Evolutionary conservation across 1,284 basidiomycete genomes (phyloP), one percentile per base, ranked within the genome.

Genomic region (Wolfiporia cocos): DNA sequence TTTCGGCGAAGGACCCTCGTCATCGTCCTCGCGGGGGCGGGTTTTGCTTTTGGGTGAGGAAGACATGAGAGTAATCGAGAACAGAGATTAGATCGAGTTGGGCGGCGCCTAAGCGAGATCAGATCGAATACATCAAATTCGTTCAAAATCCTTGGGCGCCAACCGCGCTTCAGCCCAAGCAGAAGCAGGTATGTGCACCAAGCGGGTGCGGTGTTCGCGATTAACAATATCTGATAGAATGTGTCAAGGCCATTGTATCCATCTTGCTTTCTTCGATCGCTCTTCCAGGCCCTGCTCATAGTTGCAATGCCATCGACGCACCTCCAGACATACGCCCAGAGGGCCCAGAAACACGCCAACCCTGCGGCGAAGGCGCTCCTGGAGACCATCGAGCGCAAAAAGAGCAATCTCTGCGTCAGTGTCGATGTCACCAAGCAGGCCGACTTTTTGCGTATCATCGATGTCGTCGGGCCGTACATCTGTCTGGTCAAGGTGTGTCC

Each of bases 391-490:
- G 86, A 83, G 48, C 74, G 86, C 52, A 99, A 99, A 65, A 73
- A 86, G 59, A 79, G 89, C 20, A 99, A 99, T 63, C 78, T 99
- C 17, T 92, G 91, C 42, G 91, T 99, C 48, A 93, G 90, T 53
- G 92, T 99, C 21, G 96, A 99, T 68, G 92, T 99, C 29, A 91
- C 89, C 5, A 85, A 74, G 48, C 78, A 83, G 48, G 72, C 71
- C 15, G 86, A 92, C 55, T 84, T 98, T 54, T 73, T 99, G 40
- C 74, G 78, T 40, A 86, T 99, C 53, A 83, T 96, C 53, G 85
- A 94, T 51, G 76, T 79, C 18, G 93, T 97, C 46, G 95, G 90
- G 2, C 86, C 87, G 5, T 84, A 84, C 55, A 82, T 92, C 51
- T 97, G 92, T 72, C 79, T 97, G 49, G 81, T 99, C 71, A 99